Conservation (phyloP, 352 stramenopile species). For the Globisporangium cylindrosporum region DNA sequence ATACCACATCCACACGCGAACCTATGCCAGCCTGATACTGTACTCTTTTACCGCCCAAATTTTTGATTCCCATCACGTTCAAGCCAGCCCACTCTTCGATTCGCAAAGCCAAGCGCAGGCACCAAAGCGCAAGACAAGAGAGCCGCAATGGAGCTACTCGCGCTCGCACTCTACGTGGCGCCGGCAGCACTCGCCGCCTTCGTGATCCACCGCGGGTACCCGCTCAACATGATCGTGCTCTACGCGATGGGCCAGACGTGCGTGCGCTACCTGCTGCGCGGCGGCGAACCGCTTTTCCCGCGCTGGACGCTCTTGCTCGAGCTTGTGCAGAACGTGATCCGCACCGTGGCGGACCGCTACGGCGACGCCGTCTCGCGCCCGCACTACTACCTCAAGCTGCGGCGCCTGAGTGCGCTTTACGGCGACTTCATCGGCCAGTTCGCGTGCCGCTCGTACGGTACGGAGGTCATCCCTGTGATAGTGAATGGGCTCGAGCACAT, state of each 20-base stretch:
- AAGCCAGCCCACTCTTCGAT: not conserved
- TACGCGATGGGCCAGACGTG: not conserved
- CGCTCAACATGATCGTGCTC: constrained; percentile 15
- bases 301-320: constrained; percentile 41
- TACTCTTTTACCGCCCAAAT: not conserved
- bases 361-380: constrained; percentile 17
- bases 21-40: not conserved
- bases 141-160: not conserved
- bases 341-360: constrained; percentile 16
- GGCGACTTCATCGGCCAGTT: constrained; percentile 27
- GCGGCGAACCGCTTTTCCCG: constrained; percentile 14
- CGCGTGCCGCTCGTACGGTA: constrained; percentile 17
- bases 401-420: constrained; percentile 20
- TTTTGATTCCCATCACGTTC: not conserved
- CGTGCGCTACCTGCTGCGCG: constrained; percentile 2
- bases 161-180: not conserved
- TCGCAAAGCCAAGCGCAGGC: not conserved
- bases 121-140: not conserved
- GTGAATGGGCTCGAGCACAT: constrained; percentile 46
- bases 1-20: not conserved
- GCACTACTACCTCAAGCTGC: constrained; percentile 22
- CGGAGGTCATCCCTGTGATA: constrained; percentile 21
- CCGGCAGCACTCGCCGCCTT: not conserved
- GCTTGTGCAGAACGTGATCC: constrained; percentile 22
- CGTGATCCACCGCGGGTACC: constrained; percentile 12